A percentile compares a stretch with the other conserved stretches of the same genome.
Evolutionary conservation across 352 stramenopile genomes (phyloP).

Genomic region (Peronospora destructor): DNA sequence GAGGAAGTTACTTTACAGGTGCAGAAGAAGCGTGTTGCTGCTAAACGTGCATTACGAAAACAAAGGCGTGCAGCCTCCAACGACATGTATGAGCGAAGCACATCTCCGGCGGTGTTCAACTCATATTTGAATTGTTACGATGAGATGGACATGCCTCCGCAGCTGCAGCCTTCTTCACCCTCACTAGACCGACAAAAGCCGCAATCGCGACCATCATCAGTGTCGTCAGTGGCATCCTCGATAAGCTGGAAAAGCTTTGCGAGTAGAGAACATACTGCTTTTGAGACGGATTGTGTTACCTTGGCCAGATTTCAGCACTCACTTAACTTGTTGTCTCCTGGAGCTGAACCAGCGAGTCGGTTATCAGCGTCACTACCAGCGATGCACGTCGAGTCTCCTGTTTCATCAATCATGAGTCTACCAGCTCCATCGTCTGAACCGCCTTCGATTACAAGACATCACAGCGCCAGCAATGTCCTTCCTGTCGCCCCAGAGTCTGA

Average conservation of each 20-base stretch:
- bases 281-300: slow-evolving; percentile 2
- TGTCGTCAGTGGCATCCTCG: slow-evolving; percentile 18
- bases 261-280: slow-evolving; percentile 6
- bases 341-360: slow-evolving; percentile 14
- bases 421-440: slow-evolving; percentile 3
- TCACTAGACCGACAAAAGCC: slow-evolving; percentile 13
- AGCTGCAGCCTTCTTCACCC: slow-evolving; percentile 22
- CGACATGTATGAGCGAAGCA: slow-evolving; percentile 36
- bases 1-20: slow-evolving; percentile 15
- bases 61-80: slow-evolving; percentile 32
- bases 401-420: slow-evolving; percentile 16
- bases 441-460: slow-evolving; percentile 7
- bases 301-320: slow-evolving; percentile 1
- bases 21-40: slow-evolving; percentile 23
- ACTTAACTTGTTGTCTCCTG: slow-evolving; percentile 25
- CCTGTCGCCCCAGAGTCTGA: slow-evolving; percentile 13
- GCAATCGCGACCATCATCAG: slow-evolving; percentile 11
- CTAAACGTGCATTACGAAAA: slow-evolving; percentile 32
- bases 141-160: slow-evolving; percentile 32
- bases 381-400: slow-evolving; percentile 23
- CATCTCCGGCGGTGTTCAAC: slow-evolving; percentile 11
- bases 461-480: slow-evolving; percentile 2
- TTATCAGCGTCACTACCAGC: slow-evolving; percentile 16
- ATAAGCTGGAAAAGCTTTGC: slow-evolving; percentile 14
- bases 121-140: slow-evolving; percentile 34